Percentiles rank a stretch among this genome's conserved stretches.
phyloP scores from a whole-genome alignment of 2,329 filamentous ascomycete species.

The Nothophoma quercina region DNA sequence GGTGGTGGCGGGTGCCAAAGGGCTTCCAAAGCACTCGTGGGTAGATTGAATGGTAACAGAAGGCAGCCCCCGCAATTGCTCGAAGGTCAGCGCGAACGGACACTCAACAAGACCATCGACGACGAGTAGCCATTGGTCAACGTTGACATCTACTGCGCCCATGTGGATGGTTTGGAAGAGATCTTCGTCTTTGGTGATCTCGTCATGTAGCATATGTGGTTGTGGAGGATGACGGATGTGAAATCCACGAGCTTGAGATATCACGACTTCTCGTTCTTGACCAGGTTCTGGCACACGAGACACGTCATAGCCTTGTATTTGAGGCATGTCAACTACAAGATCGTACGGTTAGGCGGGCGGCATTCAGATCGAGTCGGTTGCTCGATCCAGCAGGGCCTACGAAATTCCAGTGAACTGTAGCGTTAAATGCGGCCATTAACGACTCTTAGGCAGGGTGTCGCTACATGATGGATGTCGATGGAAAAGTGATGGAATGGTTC shows the following conservation, averaged over 20 bases:
- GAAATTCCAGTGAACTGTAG: no score
- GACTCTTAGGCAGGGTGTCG: no score
- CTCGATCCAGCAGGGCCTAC: no score
- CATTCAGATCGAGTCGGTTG: no score
- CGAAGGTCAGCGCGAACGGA: conserved; percentile 37
- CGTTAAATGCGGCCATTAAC: no score
- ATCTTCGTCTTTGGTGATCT: conserved; percentile 33
- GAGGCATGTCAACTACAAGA: no score
- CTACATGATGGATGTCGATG: no score
- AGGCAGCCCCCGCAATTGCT: conserved; percentile 35
- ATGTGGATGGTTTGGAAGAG: conserved; percentile 51
- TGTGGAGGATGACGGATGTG: conserved; percentile 35
- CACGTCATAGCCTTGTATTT: neutral
- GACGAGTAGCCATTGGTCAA: conserved; percentile 36
- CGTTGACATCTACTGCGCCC: conserved; percentile 41
- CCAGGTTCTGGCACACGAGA: neutral
- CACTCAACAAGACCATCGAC: conserved; percentile 42
- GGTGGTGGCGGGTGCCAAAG: conserved; percentile 36
- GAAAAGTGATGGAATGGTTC: no score
- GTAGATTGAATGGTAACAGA: conserved; percentile 36
- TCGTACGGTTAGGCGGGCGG: no score
- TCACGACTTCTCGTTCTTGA: conserved; percentile 5
- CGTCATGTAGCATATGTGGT: conserved; percentile 34
- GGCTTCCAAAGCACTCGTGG: conserved; percentile 50
- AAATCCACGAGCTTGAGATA: conserved; percentile 15